phyloP scores from a whole-genome alignment of 2,329 filamentous ascomycete species.

The Fusarium dimerum region DNA sequence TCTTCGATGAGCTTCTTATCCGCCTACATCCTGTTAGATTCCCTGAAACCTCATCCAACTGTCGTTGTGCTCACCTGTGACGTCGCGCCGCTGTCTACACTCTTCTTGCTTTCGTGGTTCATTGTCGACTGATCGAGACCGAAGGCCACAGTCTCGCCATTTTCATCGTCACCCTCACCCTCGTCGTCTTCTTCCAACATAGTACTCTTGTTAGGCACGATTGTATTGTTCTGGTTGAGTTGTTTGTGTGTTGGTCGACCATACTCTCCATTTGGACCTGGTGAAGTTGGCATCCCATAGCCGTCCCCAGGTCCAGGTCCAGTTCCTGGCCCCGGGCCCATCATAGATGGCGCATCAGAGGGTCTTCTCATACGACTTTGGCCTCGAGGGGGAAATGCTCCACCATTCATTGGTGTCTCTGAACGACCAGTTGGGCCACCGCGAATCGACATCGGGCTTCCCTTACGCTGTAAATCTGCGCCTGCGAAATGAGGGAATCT shows the following conservation, averaged over 20 bases:
- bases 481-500: slow-evolving; percentile 80
- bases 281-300: slow-evolving; percentile 60
- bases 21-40: slow-evolving; percentile 43
- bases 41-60: neutral
- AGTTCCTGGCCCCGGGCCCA: slow-evolving; percentile 45
- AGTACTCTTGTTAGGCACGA: slow-evolving; percentile 95
- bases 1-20: slow-evolving; percentile 75
- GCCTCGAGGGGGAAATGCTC: slow-evolving; percentile 50
- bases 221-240: slow-evolving; percentile 86
- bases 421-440: slow-evolving; percentile 58
- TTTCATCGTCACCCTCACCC: slow-evolving; percentile 34
- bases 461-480: slow-evolving; percentile 66
- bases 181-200: slow-evolving; percentile 96
- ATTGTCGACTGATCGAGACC: slow-evolving; percentile 39
- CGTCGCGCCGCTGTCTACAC: slow-evolving; percentile 27
- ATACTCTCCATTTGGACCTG: slow-evolving; percentile 63
- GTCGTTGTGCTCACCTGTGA: slow-evolving; percentile 41
- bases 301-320: slow-evolving; percentile 43
- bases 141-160: slow-evolving; percentile 66
- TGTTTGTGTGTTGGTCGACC: slow-evolving; percentile 82
- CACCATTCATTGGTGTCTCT: slow-evolving; percentile 63
- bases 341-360: slow-evolving; percentile 64
- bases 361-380: slow-evolving; percentile 57
- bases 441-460: slow-evolving; percentile 68
- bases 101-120: slow-evolving; percentile 33